Conservation (phyloP, 768 basidiomycete species). For the Termitomyces sp. region DNA sequence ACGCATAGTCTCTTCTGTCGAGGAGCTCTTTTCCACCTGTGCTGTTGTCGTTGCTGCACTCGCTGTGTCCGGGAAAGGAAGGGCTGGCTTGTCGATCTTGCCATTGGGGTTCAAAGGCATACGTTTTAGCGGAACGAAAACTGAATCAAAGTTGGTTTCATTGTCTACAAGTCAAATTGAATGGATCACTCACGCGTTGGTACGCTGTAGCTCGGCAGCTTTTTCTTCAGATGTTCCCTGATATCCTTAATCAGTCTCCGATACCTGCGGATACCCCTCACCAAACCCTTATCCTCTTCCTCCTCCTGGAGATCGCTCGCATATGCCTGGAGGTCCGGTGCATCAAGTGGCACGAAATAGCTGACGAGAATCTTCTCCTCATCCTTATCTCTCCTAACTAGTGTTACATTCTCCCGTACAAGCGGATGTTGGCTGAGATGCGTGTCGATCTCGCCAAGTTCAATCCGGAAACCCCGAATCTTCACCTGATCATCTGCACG, state of each 20-base stretch:
- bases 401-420: slow-evolving; percentile 95
- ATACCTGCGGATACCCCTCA: slow-evolving; percentile 80
- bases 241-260: slow-evolving; percentile 88
- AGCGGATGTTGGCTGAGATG: slow-evolving; percentile 90
- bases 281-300: slow-evolving; percentile 51
- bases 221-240: slow-evolving; percentile 93
- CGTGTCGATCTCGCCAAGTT: slow-evolving; percentile 96
- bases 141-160: slow-evolving; percentile 30
- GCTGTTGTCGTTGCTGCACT: slow-evolving; percentile 41
- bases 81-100: slow-evolving; percentile 96
- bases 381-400: slow-evolving; percentile 95
- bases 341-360: slow-evolving; percentile 90
- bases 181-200: slow-evolving; percentile 66
- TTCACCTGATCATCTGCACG: slow-evolving; percentile 99
- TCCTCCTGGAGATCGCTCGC: slow-evolving; percentile 59
- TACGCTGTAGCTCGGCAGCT: slow-evolving; percentile 90
- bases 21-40: slow-evolving; percentile 35
- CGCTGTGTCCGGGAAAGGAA: slow-evolving; percentile 97
- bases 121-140: slow-evolving; percentile 89
- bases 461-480: slow-evolving; percentile 98
- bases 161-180: background rate
- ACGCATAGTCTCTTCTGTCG: slow-evolving; percentile 78
- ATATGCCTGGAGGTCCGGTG: slow-evolving; percentile 58
- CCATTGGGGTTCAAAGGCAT: slow-evolving; percentile 99
- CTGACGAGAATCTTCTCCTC: slow-evolving; percentile 98